These are phyloP conservation scores for Kandelia obovata DNA, from an alignment of 345 rosid genomes.

Conservation along the genomic window DNA sequence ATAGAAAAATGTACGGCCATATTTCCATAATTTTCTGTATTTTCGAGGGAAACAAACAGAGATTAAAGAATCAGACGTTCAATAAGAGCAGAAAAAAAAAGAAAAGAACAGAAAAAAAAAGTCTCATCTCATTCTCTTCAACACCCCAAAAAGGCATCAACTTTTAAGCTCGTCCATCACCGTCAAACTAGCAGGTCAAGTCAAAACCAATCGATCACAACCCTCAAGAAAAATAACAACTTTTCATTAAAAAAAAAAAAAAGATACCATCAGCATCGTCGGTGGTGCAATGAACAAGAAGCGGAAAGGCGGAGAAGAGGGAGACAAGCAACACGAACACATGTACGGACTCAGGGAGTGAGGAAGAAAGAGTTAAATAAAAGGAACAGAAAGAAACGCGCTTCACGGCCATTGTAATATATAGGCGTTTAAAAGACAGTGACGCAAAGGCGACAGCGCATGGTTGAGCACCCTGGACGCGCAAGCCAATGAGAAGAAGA, in stretches of 20 bases:
- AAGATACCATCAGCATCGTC: constrained; percentile 40
- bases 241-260: not conserved
- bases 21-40: constrained; percentile 14
- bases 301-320: constrained; percentile 20
- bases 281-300: constrained; percentile 32
- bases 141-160: not conserved
- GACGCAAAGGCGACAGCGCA: constrained; percentile 27
- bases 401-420: constrained; percentile 14
- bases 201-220: not conserved
- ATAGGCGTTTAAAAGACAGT: constrained; percentile 13
- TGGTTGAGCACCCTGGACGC: constrained; percentile 15
- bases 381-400: constrained; percentile 7
- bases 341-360: constrained; percentile 13
- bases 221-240: not conserved
- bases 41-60: constrained; percentile 31
- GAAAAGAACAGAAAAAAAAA: not conserved
- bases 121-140: not conserved
- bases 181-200: not conserved
- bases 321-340: constrained; percentile 6
- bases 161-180: constrained; percentile 11
- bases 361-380: constrained; percentile 15
- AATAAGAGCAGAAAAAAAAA: not conserved
- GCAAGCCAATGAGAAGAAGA: constrained; percentile 18
- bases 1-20: not conserved
- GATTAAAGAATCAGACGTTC: constrained; percentile 20